Conservation (phyloP, 345 rosid species). For the Punica granatum region DNA sequence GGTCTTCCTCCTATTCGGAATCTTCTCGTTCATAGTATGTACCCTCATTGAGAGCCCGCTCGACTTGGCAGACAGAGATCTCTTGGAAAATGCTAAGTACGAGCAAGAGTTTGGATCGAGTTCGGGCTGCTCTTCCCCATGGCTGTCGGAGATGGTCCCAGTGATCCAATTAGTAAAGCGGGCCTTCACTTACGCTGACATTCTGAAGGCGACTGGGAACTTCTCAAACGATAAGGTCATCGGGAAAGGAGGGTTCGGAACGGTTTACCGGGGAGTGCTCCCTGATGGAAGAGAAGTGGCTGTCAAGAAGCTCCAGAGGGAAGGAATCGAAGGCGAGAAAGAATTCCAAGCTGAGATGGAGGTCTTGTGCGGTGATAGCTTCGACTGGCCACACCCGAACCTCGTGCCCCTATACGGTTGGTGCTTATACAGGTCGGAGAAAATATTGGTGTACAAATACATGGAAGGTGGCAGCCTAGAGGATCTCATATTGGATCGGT, state of each 20-base stretch:
- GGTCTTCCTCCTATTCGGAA: slow-evolving; percentile 33
- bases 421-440: slow-evolving; percentile 73
- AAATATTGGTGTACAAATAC: slow-evolving; percentile 76
- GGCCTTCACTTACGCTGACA: slow-evolving; percentile 74
- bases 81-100: slow-evolving; percentile 42
- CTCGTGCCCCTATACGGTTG: slow-evolving; percentile 88
- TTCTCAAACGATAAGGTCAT: slow-evolving; percentile 68
- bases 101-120: slow-evolving; percentile 42
- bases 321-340: slow-evolving; percentile 79
- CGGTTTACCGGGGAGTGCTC: slow-evolving; percentile 65
- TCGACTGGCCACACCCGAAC: slow-evolving; percentile 91
- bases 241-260: slow-evolving; percentile 88
- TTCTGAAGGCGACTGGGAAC: slow-evolving; percentile 69
- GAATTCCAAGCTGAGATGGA: slow-evolving; percentile 94
- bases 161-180: slow-evolving; percentile 71
- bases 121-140: slow-evolving; percentile 68
- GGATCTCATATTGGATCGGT: slow-evolving; percentile 59
- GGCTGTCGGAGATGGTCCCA: slow-evolving; percentile 62
- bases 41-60: slow-evolving; percentile 32
- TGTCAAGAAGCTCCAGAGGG: slow-evolving; percentile 77
- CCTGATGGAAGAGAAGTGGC: slow-evolving; percentile 89
- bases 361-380: slow-evolving; percentile 62
- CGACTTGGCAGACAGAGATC: slow-evolving; percentile 26
- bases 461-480: slow-evolving; percentile 90
- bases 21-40: slow-evolving; percentile 32